These are phyloP conservation scores for Aristolochia contorta DNA, from an alignment of 164 flowering plant species.

Conservation along the genomic window DNA sequence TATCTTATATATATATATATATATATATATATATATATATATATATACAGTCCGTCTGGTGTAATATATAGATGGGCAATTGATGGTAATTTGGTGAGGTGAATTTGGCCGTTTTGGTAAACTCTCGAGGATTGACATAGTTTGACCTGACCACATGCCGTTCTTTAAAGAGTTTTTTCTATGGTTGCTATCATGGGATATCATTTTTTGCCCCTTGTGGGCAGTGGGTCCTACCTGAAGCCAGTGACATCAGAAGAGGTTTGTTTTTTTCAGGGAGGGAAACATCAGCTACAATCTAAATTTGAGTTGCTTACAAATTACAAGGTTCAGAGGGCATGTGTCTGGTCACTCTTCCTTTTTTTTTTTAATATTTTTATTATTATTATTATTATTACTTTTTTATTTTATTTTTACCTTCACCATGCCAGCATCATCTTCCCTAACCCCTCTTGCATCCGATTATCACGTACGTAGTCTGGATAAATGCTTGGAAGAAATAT, in stretches of 20 bases:
- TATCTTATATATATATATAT: too few species aligned
- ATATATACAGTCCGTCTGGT: neutral
- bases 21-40: too few species aligned
- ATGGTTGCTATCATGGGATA: neutral
- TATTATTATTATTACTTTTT: too few species aligned
- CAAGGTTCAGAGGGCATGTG: neutral
- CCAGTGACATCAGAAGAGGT: neutral
- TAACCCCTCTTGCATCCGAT: too few species aligned
- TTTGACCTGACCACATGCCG: neutral
- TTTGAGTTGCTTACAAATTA: neutral
- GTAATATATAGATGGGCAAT: neutral
- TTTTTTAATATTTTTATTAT: too few species aligned
- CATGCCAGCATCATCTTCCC: neutral
- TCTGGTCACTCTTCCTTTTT: neutral
- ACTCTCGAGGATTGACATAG: neutral
- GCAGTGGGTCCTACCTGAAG: neutral
- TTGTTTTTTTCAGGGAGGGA: neutral
- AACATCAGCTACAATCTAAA: constrained; percentile 4
- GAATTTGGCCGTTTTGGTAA: neutral
- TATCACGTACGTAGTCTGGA: neutral
- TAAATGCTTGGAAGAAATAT: neutral
- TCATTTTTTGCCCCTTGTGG: constrained; percentile 1
- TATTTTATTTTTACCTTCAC: too few species aligned
- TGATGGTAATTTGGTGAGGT: neutral
- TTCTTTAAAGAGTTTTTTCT: neutral